phyloP scores from a whole-genome alignment of 805 yeast species.

The Ogataea ganodermae region DNA sequence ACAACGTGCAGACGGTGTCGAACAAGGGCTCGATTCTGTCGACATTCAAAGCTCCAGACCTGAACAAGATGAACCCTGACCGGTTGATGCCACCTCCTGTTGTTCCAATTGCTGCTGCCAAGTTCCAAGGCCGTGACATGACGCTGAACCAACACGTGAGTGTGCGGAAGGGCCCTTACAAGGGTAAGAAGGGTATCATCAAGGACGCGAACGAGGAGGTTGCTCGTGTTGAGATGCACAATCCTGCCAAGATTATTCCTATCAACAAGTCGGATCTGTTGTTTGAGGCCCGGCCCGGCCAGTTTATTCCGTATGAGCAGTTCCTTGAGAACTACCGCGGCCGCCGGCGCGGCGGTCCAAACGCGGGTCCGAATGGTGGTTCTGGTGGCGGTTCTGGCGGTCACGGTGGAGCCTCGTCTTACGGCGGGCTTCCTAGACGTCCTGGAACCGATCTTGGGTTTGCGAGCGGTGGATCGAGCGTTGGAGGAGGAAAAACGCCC shows the following conservation, averaged over 20 bases:
- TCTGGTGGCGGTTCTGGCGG: constrained; percentile 29
- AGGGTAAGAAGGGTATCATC: constrained; percentile 91
- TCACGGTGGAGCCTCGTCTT: constrained; percentile 28
- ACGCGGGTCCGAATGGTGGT: too few relatives aligned
- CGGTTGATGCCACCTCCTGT: constrained; percentile 61
- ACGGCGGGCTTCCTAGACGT: constrained; percentile 21
- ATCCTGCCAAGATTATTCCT: constrained; percentile 84
- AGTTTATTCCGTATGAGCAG: constrained; percentile 74
- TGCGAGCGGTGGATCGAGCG: not conserved
- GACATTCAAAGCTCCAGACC: constrained; percentile 58
- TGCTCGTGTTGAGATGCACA: constrained; percentile 92
- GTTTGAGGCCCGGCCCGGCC: constrained; percentile 67
- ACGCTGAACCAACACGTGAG: constrained; percentile 83
- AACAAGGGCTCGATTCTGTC: constrained; percentile 73
- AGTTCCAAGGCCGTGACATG: constrained; percentile 74
- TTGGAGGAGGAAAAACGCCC: constrained; percentile 46
- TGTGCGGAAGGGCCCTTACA: constrained; percentile 88
- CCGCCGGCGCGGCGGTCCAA: constrained; percentile 36
- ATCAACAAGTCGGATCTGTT: constrained; percentile 78
- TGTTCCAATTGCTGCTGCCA: constrained; percentile 50
- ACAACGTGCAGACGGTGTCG: constrained; percentile 78
- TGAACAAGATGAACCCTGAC: constrained; percentile 87
- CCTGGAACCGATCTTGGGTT: constrained; percentile 1
- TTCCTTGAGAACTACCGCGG: constrained; percentile 53
- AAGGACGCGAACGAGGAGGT: constrained; percentile 89